Conservation (phyloP, 768 basidiomycete genomes). For the Mycena kentingensis region DNA sequence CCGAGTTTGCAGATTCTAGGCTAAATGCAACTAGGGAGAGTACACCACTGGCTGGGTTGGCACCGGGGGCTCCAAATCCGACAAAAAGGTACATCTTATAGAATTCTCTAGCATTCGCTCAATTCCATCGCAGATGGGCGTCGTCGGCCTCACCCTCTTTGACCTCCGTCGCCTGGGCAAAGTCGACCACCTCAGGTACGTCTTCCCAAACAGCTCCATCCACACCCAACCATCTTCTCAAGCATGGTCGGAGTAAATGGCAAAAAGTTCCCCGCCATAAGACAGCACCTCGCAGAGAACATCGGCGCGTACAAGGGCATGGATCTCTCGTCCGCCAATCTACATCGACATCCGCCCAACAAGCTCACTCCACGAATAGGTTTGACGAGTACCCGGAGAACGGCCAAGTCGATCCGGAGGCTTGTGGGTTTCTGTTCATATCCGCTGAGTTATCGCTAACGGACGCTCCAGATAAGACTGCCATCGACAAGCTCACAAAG, state of each 20-base stretch:
- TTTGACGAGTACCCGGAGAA: constrained; percentile 82
- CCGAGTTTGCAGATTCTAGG: neutral
- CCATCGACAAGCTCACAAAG: constrained; percentile 73
- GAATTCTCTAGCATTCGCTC: neutral
- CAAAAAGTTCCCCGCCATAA: constrained; percentile 83
- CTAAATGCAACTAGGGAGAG: constrained; percentile 56
- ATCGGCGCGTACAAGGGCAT: constrained; percentile 86
- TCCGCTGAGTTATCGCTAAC: constrained; percentile 1
- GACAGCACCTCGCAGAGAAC: constrained; percentile 77
- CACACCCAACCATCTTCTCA: too few relatives aligned
- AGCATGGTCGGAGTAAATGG: constrained; percentile 80
- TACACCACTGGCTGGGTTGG: constrained; percentile 96
- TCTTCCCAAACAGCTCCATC: neutral
- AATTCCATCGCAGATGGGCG: constrained; percentile 57
- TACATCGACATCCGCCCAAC: neutral
- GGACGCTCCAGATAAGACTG: constrained; percentile 66
- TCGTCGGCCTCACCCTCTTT: constrained; percentile 87
- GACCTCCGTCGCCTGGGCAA: constrained; percentile 86
- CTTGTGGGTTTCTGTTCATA: constrained; percentile 57
- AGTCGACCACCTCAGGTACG: constrained; percentile 61
- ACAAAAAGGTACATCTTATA: constrained; percentile 73
- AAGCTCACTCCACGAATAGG: constrained; percentile 36
- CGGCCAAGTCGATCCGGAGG: constrained; percentile 68
- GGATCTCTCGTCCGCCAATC: constrained; percentile 66
- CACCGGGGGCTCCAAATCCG: constrained; percentile 89